These are phyloP conservation scores for Breviolum minutum DNA, from an alignment of 73 alveolate genomes.

Conservation along the genomic window DNA sequence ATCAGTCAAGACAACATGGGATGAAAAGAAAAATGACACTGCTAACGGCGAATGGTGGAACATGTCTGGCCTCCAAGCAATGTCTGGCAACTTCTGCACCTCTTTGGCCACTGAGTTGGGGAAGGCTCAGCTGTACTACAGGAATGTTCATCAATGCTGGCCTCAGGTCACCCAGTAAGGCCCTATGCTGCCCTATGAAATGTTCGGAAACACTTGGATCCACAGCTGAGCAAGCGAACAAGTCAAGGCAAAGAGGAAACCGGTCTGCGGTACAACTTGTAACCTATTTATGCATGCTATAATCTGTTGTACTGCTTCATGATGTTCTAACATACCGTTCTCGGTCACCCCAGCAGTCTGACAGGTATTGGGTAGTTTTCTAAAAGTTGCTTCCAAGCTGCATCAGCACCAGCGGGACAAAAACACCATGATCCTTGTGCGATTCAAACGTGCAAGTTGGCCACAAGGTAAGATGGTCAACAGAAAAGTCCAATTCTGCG, in stretches of 20 bases:
- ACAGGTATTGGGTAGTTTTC: not conserved
- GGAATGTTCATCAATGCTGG: constrained; percentile 48
- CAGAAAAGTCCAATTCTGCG: not conserved
- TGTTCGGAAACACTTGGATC: too few relatives aligned
- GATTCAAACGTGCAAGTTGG: too few relatives aligned
- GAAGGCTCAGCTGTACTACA: constrained; percentile 81
- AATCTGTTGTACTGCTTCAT: too few relatives aligned
- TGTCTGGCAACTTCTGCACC: constrained; percentile 78
- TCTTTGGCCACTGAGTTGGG: constrained; percentile 34
- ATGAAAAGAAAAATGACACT: too few relatives aligned
- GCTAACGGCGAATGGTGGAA: not conserved
- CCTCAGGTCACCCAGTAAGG: not conserved
- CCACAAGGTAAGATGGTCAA: not conserved
- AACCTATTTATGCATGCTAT: too few relatives aligned
- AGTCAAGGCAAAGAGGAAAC: not conserved
- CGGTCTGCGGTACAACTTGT: not conserved
- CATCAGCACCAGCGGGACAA: constrained; percentile 71
- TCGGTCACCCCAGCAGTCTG: too few relatives aligned
- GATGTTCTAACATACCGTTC: too few relatives aligned
- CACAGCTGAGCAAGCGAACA: not conserved
- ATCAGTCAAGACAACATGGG: too few relatives aligned
- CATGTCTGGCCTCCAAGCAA: constrained; percentile 34
- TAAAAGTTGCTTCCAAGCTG: not conserved
- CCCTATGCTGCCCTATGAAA: not conserved
- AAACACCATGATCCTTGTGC: constrained; percentile 68